Conservation (phyloP, 768 basidiomycete species). For the Hortiboletus campestris region DNA sequence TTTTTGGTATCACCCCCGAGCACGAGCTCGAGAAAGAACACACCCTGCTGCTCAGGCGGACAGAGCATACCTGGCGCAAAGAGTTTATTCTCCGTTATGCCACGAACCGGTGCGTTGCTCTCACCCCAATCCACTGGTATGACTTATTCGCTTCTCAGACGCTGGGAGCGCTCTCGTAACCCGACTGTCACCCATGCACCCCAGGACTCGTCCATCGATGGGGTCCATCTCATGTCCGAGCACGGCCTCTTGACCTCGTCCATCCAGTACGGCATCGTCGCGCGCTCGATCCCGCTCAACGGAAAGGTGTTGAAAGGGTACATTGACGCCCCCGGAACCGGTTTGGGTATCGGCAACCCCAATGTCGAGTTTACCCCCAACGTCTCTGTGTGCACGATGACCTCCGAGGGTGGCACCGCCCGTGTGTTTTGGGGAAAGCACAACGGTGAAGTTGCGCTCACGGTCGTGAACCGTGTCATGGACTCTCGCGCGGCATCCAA, state of each 20-base stretch:
- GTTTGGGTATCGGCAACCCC: slow-evolving; percentile 66
- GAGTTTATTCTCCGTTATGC: slow-evolving; percentile 63
- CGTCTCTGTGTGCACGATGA: slow-evolving; percentile 54
- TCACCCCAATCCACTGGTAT: background rate
- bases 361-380: slow-evolving; percentile 73
- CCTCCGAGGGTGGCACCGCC: slow-evolving; percentile 63
- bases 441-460: slow-evolving; percentile 65
- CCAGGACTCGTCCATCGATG: slow-evolving; percentile 53
- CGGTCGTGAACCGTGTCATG: slow-evolving; percentile 57
- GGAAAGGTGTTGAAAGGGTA: slow-evolving; percentile 71
- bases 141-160: slow-evolving; percentile 41
- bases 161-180: slow-evolving; percentile 66
- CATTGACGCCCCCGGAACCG: slow-evolving; percentile 60
- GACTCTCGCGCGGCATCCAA: slow-evolving; percentile 48
- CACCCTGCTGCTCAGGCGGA: slow-evolving; percentile 53
- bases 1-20: slow-evolving; percentile 67
- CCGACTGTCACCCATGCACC: slow-evolving; percentile 63
- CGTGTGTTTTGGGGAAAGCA: slow-evolving; percentile 73
- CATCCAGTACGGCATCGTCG: slow-evolving; percentile 64
- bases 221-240: slow-evolving; percentile 59
- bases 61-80: slow-evolving; percentile 61
- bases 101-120: slow-evolving; percentile 46
- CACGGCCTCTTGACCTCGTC: slow-evolving; percentile 59
- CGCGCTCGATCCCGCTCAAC: slow-evolving; percentile 68
- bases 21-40: slow-evolving; percentile 45